Base-by-base conservation (phyloP, 169 alveolate species). In the Cytauxzoon felis region DNA sequence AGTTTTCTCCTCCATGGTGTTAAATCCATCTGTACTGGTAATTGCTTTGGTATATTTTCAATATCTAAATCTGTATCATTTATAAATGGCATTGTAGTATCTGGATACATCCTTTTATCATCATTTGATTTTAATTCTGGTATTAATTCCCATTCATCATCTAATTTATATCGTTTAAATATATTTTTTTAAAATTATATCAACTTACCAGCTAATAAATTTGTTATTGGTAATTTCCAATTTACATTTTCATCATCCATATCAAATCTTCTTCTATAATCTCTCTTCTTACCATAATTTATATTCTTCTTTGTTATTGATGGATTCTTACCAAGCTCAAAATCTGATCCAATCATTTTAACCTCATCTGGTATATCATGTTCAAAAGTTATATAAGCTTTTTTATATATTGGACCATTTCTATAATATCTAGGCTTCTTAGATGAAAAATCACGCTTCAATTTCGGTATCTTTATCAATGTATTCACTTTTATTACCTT, bases 371-470 rank as follows among this genome's bases (percentile, higher is more conserved):
- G 95, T 18, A 91, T 88, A 45, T 85, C 65, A 32, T 91, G 91
- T 59, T 91, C 95, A 30, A 88, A 69, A 16, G 91, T 91, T 26
- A 91, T 82, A 9, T 87, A 85, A 19, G 95, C 95, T 83, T 91
- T 91, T 67, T 91, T 91, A 76, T 83, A 87, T 86, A 82, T 85
- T 11, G 93, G 91, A 19, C 95, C 94, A 65, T 75, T 83, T 54
- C 93, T 82, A 56, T 89, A 86, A 67, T 90, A 88, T 50, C 64
- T 64, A 18, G 83, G 84, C 67, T 61, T 42, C 23, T 40, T 45
- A 43, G 82, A 81, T 24, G 78, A 63, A 36, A 80, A 59, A 82
- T 88, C 88, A 23, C 92, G 65, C 53, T 80, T 72, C 16, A 87
- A 65, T 41, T 71, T 85, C 13, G 95, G 95, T 11, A 89, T 80